Base-by-base conservation (phyloP, 768 basidiomycete genomes). In the Amanita molliuscula region DNA sequence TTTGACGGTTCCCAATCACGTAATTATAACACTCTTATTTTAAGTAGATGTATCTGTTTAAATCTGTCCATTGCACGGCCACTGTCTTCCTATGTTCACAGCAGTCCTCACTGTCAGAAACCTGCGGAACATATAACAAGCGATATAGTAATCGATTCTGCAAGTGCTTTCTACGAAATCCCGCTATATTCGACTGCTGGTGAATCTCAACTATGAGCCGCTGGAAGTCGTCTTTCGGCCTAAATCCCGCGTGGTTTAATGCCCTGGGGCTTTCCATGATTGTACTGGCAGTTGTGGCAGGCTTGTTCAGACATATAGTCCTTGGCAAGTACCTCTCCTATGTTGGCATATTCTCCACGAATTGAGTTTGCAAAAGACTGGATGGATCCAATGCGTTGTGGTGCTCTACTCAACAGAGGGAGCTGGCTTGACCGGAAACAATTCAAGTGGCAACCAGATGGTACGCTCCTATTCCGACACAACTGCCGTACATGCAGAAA, bases 381-480 rank as follows among this genome's bases (percentile, higher is more conserved):
- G 62, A 65, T 73, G 6, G 91, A 93, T 63, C 79, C 84, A 11
- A 70, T 76, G 47, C 84, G 79, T 59, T 94, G 92, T 61, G 68
- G 75, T 51, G 74, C 87, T 4, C 64, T 93, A 23, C 62, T 92
- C 42, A 82, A 73, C 43, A 70, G 70, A 35, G 92, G 92, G 25
- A 77, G 75, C 56, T 95, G 91, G 91, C 63, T 91, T 49, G 91
- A 91, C 61, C 62, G 66, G 21, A 65, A 61, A 35, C 73, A 75
- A 61, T 71, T 63, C 53, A 84, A 82, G 58, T 96, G 92, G 92
- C 92, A 96, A 61, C 92, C 92, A 2, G 78, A 89, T 53, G 89
- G 91, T 84, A 53, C 53, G 75, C 63, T 11, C 3, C 29, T 48
- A 16, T 29, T 18, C 50, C 13, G 49, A 33, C n/a, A 16, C n/a